These are phyloP conservation scores for Clavariopsis aquatica DNA, from an alignment of 495 filamentous ascomycete genomes.

Conservation along the genomic window DNA sequence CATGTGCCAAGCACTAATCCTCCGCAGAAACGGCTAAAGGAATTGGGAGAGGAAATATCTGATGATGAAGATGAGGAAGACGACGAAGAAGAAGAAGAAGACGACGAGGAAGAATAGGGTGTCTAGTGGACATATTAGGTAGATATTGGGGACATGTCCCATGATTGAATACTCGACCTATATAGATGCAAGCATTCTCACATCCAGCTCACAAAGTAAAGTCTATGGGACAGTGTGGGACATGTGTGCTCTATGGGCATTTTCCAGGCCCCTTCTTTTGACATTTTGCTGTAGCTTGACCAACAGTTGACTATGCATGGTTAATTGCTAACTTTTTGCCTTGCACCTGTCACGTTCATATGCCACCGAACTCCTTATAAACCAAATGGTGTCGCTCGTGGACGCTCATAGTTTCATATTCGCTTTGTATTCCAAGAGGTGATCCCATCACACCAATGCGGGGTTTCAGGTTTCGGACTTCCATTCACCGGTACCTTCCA, in stretches of 20 bases:
- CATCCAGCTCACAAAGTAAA: too few species aligned
- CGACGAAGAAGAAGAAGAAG: conserved; percentile 40
- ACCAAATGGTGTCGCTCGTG: background rate
- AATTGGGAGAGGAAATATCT: conserved; percentile 45
- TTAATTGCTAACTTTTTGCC: background rate
- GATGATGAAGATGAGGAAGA: conserved; percentile 47
- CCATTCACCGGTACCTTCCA: too few species aligned
- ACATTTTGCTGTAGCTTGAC: background rate
- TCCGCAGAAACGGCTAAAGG: conserved; percentile 45
- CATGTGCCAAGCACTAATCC: conserved; percentile 10
- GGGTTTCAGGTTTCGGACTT: too few species aligned
- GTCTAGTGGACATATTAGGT: background rate
- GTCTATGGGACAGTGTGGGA: too few species aligned
- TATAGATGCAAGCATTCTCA: background rate
- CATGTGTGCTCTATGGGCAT: too few species aligned
- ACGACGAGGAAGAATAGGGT: conserved; percentile 27
- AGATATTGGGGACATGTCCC: background rate
- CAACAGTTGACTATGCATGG: too few species aligned
- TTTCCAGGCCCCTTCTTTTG: too few species aligned
- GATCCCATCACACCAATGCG: too few species aligned
- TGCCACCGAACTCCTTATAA: background rate
- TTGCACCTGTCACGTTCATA: background rate
- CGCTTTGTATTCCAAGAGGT: too few species aligned
- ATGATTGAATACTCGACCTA: background rate
- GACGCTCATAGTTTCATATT: too few species aligned